phyloP scores from a whole-genome alignment of 495 filamentous ascomycete genomes.

The Umbilicaria muhlenbergii region DNA sequence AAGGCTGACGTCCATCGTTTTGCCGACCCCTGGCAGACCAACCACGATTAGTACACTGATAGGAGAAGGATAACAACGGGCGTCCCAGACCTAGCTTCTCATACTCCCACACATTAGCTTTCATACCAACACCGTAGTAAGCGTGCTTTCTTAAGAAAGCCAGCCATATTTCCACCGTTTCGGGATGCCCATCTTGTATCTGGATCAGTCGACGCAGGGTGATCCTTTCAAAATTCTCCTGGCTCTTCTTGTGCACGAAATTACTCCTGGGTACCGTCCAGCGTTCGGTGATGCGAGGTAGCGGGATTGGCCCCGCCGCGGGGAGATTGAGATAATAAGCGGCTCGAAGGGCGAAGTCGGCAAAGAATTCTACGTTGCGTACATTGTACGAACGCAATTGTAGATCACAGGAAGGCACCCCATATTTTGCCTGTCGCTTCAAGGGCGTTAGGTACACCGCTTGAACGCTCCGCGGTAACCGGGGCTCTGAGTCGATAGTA shows the following conservation, averaged over 20 bases:
- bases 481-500: constrained; percentile 8
- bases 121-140: constrained; percentile 94
- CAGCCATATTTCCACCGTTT: constrained; percentile 79
- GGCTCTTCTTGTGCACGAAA: constrained; percentile 92
- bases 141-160: constrained; percentile 80
- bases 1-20: constrained; percentile 45
- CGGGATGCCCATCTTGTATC: constrained; percentile 82
- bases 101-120: constrained; percentile 91
- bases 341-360: constrained; percentile 86
- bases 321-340: constrained; percentile 88
- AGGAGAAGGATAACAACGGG: neutral
- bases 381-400: constrained; percentile 85
- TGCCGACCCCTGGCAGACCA: constrained; percentile 40
- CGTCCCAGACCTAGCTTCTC: constrained; percentile 43
- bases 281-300: constrained; percentile 70
- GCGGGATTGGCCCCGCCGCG: constrained; percentile 73
- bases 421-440: constrained; percentile 53
- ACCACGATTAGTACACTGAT: neutral
- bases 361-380: constrained; percentile 84
- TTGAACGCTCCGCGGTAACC: constrained; percentile 62
- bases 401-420: constrained; percentile 73
- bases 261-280: constrained; percentile 87
- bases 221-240: constrained; percentile 93
- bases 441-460: constrained; percentile 75
- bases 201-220: constrained; percentile 79